Conservation (phyloP, 306 rosid genomes). For the Begonia loranthoides region DNA sequence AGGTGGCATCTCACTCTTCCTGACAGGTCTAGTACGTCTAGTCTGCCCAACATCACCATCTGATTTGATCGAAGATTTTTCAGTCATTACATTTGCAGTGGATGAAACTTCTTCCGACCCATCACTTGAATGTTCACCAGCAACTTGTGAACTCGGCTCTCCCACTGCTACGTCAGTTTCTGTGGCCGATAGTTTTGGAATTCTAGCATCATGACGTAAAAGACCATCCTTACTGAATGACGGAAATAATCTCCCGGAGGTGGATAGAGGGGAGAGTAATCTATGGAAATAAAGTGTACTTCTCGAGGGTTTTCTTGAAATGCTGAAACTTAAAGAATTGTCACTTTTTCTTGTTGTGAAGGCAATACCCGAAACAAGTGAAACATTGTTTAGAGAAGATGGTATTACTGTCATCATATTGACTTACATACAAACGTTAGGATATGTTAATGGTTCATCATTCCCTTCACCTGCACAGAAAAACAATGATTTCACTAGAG, state of each 20-base stretch:
- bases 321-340: conserved; percentile 36
- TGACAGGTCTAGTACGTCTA: conserved; percentile 43
- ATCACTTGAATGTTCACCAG: conserved; percentile 33
- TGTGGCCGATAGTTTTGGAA: conserved; percentile 40
- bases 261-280: conserved; percentile 40
- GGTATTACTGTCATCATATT: conserved; percentile 56
- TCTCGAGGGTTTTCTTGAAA: conserved; percentile 35
- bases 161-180: conserved; percentile 68
- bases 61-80: neutral
- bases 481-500: neutral
- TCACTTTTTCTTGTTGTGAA: conserved; percentile 38
- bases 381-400: conserved; percentile 51
- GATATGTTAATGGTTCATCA: conserved; percentile 21
- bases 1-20: conserved; percentile 92
- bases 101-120: conserved; percentile 24
- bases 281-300: conserved; percentile 29
- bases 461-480: conserved; percentile 12
- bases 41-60: conserved; percentile 21
- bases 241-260: conserved; percentile 37
- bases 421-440: conserved; percentile 19
- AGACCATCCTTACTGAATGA: conserved; percentile 24
- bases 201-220: conserved; percentile 34
- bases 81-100: conserved; percentile 13
- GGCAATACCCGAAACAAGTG: conserved; percentile 52
- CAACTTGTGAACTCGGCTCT: conserved; percentile 38